Conservation (phyloP, 768 basidiomycete genomes). For the Kondoa subrosea region DNA sequence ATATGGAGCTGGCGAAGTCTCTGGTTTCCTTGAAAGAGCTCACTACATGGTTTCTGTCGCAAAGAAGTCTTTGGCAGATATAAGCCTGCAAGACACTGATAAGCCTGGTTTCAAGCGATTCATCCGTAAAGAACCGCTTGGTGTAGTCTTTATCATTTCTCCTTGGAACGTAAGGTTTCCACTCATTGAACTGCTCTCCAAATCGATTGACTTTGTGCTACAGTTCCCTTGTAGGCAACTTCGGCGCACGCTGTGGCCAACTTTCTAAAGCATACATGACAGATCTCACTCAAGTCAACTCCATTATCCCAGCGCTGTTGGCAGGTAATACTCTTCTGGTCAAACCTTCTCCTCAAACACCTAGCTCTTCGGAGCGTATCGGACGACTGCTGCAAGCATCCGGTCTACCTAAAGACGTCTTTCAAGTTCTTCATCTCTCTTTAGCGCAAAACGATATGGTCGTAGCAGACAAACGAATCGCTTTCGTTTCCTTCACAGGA, state of each 20-base stretch:
- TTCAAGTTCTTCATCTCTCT: constrained; percentile 61
- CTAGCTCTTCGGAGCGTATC: constrained; percentile 68
- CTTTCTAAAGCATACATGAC: constrained; percentile 39
- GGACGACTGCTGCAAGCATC: constrained; percentile 50
- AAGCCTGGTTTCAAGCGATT: constrained; percentile 66
- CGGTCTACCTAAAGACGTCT: constrained; percentile 56
- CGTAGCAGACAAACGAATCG: constrained; percentile 48
- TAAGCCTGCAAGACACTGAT: constrained; percentile 56
- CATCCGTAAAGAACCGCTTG: constrained; percentile 67
- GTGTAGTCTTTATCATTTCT: constrained; percentile 70
- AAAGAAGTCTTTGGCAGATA: constrained; percentile 51
- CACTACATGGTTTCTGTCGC: constrained; percentile 75
- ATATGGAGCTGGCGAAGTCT: constrained; percentile 60
- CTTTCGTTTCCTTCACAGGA: constrained; percentile 85
- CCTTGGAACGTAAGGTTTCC: constrained; percentile 65
- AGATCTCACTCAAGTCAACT: constrained; percentile 76
- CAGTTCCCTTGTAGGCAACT: too few species aligned
- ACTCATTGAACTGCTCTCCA: constrained; percentile 12
- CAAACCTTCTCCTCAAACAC: constrained; percentile 95
- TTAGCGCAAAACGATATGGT: constrained; percentile 45
- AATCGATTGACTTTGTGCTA: too few species aligned
- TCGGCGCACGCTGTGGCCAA: too few species aligned
- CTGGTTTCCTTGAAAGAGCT: constrained; percentile 63
- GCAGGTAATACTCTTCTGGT: constrained; percentile 75
- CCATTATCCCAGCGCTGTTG: constrained; percentile 75